phyloP scores from a whole-genome alignment of 2,329 filamentous ascomycete genomes.

The Fusarium sp. region DNA sequence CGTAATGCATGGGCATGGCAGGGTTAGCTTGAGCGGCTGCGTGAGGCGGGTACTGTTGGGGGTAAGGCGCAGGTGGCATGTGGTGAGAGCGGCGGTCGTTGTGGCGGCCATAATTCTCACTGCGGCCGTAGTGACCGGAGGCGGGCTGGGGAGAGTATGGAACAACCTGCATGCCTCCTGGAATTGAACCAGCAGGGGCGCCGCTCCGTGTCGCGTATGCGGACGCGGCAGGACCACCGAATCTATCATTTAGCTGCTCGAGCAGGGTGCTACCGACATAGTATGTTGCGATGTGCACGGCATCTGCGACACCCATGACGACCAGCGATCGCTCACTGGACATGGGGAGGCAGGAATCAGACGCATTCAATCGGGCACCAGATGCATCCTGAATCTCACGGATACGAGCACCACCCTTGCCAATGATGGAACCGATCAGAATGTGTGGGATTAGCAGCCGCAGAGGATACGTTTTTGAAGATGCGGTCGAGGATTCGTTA shows the following conservation, averaged over 20 bases:
- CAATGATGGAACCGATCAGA: slow-evolving; percentile 97
- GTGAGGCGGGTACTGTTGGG: slow-evolving; percentile 76
- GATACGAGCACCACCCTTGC: slow-evolving; percentile 94
- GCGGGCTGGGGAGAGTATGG: slow-evolving; percentile 95
- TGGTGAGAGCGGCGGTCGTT: slow-evolving; percentile 80
- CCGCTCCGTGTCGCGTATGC: slow-evolving; percentile 96
- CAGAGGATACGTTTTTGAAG: slow-evolving; percentile 97
- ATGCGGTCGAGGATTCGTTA: slow-evolving; percentile 85
- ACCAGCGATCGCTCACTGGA: slow-evolving; percentile 98
- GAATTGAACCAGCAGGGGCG: slow-evolving; percentile 90
- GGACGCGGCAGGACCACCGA: slow-evolving; percentile 95
- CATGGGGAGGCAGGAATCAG: slow-evolving; percentile 91
- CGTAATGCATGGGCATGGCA: slow-evolving; percentile 82
- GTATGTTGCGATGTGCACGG: slow-evolving; percentile 98
- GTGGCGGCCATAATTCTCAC: slow-evolving; percentile 83
- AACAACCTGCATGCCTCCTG: slow-evolving; percentile 99
- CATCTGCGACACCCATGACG: slow-evolving; percentile 96
- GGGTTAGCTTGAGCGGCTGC: slow-evolving; percentile 69
- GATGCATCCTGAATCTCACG: slow-evolving; percentile 99
- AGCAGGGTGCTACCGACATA: slow-evolving; percentile 98
- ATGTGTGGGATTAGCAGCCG: slow-evolving; percentile 96
- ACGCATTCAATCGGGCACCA: slow-evolving; percentile 94
- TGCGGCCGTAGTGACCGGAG: slow-evolving; percentile 90
- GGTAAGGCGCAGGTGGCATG: slow-evolving; percentile 78
- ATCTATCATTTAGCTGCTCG: slow-evolving; percentile 96